Percentiles rank a stretch among this genome's conserved stretches.
Evolutionary conservation across 2,329 filamentous ascomycete species (phyloP).

Genomic region (Trichoderma polysporum): DNA sequence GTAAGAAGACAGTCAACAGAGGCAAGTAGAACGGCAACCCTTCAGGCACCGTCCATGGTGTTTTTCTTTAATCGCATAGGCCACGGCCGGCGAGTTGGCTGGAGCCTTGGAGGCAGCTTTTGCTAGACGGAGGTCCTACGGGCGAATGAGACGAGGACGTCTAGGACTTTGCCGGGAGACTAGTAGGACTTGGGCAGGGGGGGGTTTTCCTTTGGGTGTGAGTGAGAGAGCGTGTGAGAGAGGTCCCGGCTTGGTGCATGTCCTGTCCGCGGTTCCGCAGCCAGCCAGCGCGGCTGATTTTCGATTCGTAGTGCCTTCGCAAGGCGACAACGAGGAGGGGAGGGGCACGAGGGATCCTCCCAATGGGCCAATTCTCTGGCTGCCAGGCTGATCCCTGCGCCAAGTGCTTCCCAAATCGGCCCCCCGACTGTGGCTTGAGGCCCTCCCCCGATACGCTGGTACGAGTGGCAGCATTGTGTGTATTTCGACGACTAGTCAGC

Average conservation of each 20-base stretch:
- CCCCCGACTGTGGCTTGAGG: constrained; percentile 15
- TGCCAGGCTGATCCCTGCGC: constrained; percentile 18
- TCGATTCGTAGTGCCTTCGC: background rate
- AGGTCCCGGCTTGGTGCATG: constrained; percentile 16
- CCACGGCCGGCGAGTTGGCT: background rate
- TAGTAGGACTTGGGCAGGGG: constrained; percentile 30
- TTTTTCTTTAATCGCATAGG: constrained; percentile 27
- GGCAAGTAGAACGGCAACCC: background rate
- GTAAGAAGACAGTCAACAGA: constrained; percentile 3
- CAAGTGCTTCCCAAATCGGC: constrained; percentile 11
- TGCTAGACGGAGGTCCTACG: constrained; percentile 25
- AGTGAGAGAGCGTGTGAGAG: background rate
- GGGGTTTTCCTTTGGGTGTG: background rate
- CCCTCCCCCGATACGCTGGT: background rate
- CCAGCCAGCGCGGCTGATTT: constrained; percentile 18
- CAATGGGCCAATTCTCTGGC: constrained; percentile 6
- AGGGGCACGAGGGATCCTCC: constrained; percentile 3
- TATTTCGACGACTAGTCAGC: background rate
- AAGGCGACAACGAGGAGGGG: constrained; percentile 7
- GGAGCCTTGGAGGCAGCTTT: constrained; percentile 30
- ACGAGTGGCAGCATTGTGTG: no score
- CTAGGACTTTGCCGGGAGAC: constrained; percentile 32
- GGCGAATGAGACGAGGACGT: constrained; percentile 30
- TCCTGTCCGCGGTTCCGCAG: constrained; percentile 2
- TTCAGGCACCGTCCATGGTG: constrained; percentile 26